phyloP scores from a whole-genome alignment of 805 yeast species.

The Lipomyces chichibuensis region DNA sequence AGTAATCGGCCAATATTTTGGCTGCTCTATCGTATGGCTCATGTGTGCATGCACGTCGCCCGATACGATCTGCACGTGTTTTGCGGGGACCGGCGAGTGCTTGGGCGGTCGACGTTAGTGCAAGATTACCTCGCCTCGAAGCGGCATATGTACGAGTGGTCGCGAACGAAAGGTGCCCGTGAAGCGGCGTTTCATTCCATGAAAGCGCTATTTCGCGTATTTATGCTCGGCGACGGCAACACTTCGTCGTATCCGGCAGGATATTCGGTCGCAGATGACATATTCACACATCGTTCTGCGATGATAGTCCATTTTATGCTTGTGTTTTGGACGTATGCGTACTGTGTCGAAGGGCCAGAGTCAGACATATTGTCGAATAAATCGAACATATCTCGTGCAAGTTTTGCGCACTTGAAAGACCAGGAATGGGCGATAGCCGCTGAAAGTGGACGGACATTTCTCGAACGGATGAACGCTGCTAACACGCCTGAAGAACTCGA shows the following conservation, averaged over 20 bases:
- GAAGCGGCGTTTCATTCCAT: constrained; percentile 58
- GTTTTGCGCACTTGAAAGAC: constrained; percentile 14
- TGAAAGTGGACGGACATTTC: constrained; percentile 44
- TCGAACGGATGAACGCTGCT: constrained; percentile 54
- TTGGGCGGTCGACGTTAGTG: constrained; percentile 63
- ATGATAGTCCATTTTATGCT: constrained; percentile 40
- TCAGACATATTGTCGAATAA: constrained; percentile 29
- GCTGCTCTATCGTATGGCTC: constrained; percentile 17
- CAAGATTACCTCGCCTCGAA: constrained; percentile 55
- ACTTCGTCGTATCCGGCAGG: constrained; percentile 25
- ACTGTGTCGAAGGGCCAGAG: constrained; percentile 42
- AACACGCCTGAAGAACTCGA: constrained; percentile 36
- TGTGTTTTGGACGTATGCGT: constrained; percentile 45
- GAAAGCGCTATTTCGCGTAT: constrained; percentile 37
- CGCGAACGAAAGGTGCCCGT: constrained; percentile 50
- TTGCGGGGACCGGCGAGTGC: constrained; percentile 80
- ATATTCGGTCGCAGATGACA: constrained; percentile 37
- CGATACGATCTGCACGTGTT: constrained; percentile 77
- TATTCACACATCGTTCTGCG: constrained; percentile 40
- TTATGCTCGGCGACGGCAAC: constrained; percentile 22
- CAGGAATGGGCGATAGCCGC: constrained; percentile 33
- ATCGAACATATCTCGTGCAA: not conserved
- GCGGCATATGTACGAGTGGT: constrained; percentile 57
- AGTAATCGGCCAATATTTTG: constrained; percentile 12
- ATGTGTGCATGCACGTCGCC: constrained; percentile 56